phyloP scores from a whole-genome alignment of 2,329 filamentous ascomycete genomes.

The Coleophoma eucalyptorum region DNA sequence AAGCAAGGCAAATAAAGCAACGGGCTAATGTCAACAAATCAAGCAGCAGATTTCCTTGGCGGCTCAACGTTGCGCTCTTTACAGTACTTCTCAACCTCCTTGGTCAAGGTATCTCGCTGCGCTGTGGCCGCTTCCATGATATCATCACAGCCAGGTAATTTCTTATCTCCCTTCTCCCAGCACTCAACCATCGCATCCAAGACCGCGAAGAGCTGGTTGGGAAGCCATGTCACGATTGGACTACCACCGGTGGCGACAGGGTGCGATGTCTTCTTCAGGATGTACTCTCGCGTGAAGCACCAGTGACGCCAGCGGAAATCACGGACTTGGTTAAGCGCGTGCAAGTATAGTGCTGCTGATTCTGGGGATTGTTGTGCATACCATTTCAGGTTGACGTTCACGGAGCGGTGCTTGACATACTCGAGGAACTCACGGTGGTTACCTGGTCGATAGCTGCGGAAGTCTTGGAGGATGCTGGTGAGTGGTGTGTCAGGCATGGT shows the following conservation, averaged over 20 bases:
- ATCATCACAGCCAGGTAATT: constrained; percentile 38
- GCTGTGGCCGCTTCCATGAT: constrained; percentile 65
- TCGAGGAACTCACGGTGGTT: constrained; percentile 85
- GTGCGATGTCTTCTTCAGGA: constrained; percentile 72
- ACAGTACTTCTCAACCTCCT: constrained; percentile 75
- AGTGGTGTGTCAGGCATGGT: constrained; percentile 86
- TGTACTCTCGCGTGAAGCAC: constrained; percentile 83
- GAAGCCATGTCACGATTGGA: constrained; percentile 80
- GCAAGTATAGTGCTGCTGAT: constrained; percentile 60
- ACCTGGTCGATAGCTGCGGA: constrained; percentile 82
- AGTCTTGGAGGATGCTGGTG: constrained; percentile 83
- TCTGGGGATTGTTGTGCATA: constrained; percentile 51
- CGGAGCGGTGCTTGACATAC: constrained; percentile 55
- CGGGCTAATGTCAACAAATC: too few relatives aligned
- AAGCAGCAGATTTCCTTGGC: constrained; percentile 13
- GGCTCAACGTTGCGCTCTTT: constrained; percentile 47
- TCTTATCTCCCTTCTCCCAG: constrained; percentile 31
- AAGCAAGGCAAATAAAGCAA: too few relatives aligned
- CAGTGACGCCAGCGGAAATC: constrained; percentile 83
- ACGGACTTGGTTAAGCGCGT: constrained; percentile 69
- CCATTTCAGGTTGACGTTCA: constrained; percentile 48
- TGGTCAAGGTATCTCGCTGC: constrained; percentile 62
- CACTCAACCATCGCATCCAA: constrained; percentile 65
- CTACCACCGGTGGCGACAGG: constrained; percentile 78
- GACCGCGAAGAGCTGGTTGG: constrained; percentile 75